Conservation (phyloP, 257 asterid species). For the Gentiana straminea region DNA sequence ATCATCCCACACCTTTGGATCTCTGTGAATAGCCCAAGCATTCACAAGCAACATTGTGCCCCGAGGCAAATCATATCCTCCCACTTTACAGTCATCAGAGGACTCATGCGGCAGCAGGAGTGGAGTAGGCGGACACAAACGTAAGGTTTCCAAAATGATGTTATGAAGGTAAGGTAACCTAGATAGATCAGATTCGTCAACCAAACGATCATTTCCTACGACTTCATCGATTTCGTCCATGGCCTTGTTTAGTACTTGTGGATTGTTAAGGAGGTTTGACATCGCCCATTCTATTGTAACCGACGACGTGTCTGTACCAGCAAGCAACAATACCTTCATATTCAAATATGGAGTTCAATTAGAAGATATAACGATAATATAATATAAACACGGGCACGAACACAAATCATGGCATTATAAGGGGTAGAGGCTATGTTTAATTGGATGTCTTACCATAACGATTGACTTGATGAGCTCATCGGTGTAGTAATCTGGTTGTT, state of each 20-base stretch:
- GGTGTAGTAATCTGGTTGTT: not conserved
- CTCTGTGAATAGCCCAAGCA: conserved; percentile 2
- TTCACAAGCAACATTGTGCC: conserved; percentile 2
- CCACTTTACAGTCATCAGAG: not conserved
- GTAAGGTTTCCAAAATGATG: conserved; percentile 1
- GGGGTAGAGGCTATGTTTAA: not conserved
- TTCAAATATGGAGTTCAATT: too few species aligned
- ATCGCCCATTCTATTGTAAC: conserved; percentile 10
- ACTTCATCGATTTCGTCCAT: not conserved
- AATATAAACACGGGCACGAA: too few species aligned
- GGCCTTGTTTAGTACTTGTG: conserved; percentile 1
- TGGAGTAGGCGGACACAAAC: conserved; percentile 3
- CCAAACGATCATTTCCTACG: conserved; percentile 1
- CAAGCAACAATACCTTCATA: not conserved
- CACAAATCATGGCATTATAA: too few species aligned
- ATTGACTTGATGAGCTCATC: conserved; percentile 21
- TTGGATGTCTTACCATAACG: conserved; percentile 8
- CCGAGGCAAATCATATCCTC: not conserved
- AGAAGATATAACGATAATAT: not conserved
- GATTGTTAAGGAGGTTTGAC: conserved; percentile 7
- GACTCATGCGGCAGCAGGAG: conserved; percentile 6
- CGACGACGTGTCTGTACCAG: conserved; percentile 7
- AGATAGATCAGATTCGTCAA: conserved; percentile 1
- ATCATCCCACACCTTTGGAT: not conserved
- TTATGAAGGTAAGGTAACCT: conserved; percentile 3